phyloP scores from a whole-genome alignment of 306 rosid genomes.

The Vicia sativa region DNA sequence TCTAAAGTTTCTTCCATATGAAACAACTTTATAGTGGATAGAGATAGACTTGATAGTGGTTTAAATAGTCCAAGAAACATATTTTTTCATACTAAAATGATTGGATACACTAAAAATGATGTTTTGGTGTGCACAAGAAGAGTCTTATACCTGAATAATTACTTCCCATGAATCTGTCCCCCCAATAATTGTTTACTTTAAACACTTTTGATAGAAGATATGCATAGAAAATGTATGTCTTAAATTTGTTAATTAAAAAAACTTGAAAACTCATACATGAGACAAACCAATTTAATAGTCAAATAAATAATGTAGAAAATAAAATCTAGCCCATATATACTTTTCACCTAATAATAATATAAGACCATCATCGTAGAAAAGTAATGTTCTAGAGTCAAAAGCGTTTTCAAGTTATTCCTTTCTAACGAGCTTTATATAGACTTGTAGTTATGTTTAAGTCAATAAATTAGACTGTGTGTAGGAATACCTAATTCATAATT shows the following conservation, averaged over 20 bases:
- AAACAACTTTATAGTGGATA: background rate
- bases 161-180: no score
- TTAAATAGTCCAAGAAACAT: background rate
- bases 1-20: no score
- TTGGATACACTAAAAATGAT: background rate
- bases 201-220: no score
- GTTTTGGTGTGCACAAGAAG: background rate
- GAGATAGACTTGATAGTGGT: background rate
- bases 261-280: background rate
- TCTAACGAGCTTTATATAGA: background rate
- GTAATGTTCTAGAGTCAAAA: background rate
- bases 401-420: background rate
- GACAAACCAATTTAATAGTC: background rate
- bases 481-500: background rate
- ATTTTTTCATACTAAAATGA: background rate
- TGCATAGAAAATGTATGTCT: background rate
- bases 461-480: background rate
- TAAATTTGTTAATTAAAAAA: no score
- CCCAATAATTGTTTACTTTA: no score
- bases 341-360: background rate
- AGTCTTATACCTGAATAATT: no score
- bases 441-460: background rate
- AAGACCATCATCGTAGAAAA: background rate
- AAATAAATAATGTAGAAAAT: no score
- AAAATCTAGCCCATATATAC: background rate